A percentile compares a stretch with the other conserved stretches of the same genome.
Evolutionary conservation across 768 basidiomycete genomes (phyloP).

Genomic region (Xanthoconium purpureum): DNA sequence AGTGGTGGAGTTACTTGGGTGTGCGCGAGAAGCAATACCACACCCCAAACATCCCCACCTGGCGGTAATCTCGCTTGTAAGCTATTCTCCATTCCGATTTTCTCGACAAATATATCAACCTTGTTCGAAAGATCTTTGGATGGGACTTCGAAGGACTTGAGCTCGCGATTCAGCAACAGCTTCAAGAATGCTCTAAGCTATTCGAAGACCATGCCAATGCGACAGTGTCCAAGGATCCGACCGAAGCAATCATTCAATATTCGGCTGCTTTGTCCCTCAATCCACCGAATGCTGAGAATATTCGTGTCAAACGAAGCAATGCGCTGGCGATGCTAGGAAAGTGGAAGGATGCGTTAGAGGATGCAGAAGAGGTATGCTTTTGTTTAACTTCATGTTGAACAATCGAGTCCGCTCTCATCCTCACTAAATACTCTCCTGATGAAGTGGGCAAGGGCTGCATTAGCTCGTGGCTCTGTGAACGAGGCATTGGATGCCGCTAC

Average conservation of each 20-base stretch:
- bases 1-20: no score
- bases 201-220: neutral
- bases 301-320: neutral
- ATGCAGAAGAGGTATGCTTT: neutral
- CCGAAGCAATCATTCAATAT: neutral
- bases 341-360: neutral
- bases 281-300: neutral
- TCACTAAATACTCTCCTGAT: no score
- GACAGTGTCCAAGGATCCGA: neutral
- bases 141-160: neutral
- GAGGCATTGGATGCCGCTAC: no score
- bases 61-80: neutral
- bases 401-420: no score
- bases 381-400: neutral
- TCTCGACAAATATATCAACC: neutral
- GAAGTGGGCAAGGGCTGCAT: no score
- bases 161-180: neutral
- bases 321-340: neutral
- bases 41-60: neutral
- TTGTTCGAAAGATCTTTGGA: neutral
- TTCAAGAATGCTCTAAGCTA: neutral
- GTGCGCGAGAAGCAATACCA: neutral
- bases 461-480: no score
- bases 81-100: neutral
- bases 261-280: neutral